Percentiles rank a stretch among this genome's conserved stretches.
Conservation (phyloP, 2,329 filamentous ascomycete species). For the Exophiala sideris region DNA sequence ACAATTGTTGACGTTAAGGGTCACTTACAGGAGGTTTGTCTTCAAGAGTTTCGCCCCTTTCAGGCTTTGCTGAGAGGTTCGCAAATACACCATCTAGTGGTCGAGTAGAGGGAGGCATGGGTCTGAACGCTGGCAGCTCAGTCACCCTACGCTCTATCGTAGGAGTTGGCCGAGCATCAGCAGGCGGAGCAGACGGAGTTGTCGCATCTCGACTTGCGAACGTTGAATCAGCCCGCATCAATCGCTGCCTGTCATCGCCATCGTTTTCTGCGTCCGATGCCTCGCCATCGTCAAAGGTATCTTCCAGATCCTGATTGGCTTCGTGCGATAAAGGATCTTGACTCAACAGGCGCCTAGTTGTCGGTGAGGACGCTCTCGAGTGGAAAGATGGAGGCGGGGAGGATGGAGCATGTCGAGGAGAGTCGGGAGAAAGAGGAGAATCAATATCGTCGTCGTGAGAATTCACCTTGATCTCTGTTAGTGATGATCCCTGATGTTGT, state of each 20-base stretch:
- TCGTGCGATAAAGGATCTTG: constrained; percentile 51
- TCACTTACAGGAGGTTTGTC: constrained; percentile 84
- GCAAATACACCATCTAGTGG: constrained; percentile 95
- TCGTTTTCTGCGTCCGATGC: constrained; percentile 68
- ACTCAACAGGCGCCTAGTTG: constrained; percentile 52
- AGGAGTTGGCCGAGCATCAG: constrained; percentile 10
- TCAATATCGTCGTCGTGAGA: constrained; percentile 39
- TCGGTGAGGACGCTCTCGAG: constrained; percentile 71
- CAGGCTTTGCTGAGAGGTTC: constrained; percentile 87
- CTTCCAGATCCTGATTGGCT: constrained; percentile 78
- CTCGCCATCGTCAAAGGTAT: constrained; percentile 84
- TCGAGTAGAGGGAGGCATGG: constrained; percentile 35
- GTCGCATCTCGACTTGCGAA: constrained; percentile 12
- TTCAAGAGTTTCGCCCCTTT: constrained; percentile 75
- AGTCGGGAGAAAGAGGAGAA: constrained; percentile 29
- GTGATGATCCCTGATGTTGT: constrained; percentile 12
- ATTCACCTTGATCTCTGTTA: constrained; percentile 37
- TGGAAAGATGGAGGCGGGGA: constrained; percentile 73
- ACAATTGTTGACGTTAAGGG: background rate
- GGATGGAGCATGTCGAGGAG: constrained; percentile 33
- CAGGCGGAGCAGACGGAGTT: constrained; percentile 2
- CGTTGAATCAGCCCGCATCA: constrained; percentile 66
- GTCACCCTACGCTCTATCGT: constrained; percentile 49
- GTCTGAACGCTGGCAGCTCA: constrained; percentile 51
- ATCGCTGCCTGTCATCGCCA: constrained; percentile 78